Evolutionary conservation across 2,329 filamentous ascomycete species (phyloP), one percentile per base, ranked within the genome.

Genomic region (Spiromastix sp.): DNA sequence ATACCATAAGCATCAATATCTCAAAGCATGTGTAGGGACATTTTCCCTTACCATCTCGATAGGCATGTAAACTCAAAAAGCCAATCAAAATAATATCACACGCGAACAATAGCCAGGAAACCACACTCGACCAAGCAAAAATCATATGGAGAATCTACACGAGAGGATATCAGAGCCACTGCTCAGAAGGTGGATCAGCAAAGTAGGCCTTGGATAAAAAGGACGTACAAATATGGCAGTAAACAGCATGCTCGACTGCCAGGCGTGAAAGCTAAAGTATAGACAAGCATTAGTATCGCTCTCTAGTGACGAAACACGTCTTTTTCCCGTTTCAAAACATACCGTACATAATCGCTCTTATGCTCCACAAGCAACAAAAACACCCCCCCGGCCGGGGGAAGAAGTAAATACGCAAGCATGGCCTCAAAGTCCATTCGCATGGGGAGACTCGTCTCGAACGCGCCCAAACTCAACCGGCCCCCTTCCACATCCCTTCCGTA

Each of bases 301-400:
- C 8, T 10, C 3, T 7, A 22, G 24, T 27, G 8, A 2, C 6
- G 16, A 17, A 7, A 10, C 15, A 12, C 28, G 3, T 4, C n/a
- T 10, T 3, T 30, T 15, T 17, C 28, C 16, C 12, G 2, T 15
- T 16, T 10, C 11, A 28, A 24, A 33, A 48, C 57, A 55, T 62
- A 89, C 83, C 91, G 74, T 38, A 98, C 91, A 60, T 94, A 98
- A 63, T 98, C 91, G 54, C 86, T 95, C 67, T 94, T 91, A 54
- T 87, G 77, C 70, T 98, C 91, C 43, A 89, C 57, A 29, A 96
- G 73, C 46, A 98, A 61, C 48, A 98, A 61, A 46, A 94, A 58
- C 17, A 95, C 84, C 3, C 82, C 84, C 2, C 89, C 91, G 0
- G 87, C 70, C 1, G 91, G 91, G 42, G 91, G 91, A 10, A 93